A percentile compares a stretch with the other conserved stretches of the same genome.
Evolutionary conservation across 768 basidiomycete genomes (phyloP).

Genomic region (Leccinum obscurum): DNA sequence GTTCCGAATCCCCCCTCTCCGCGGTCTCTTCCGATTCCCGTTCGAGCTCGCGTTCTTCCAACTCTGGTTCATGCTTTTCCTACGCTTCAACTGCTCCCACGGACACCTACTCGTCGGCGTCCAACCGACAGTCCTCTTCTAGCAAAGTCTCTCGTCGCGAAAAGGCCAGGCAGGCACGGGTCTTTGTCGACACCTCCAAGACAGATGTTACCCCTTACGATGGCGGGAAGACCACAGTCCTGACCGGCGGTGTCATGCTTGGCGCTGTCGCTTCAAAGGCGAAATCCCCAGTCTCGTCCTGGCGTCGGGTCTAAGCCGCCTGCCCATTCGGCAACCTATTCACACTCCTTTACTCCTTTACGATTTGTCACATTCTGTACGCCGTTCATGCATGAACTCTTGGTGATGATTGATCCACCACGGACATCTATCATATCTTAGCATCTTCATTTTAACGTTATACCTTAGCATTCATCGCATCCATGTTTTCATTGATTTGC

Average conservation of each 20-base stretch:
- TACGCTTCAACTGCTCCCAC: conserved; percentile 60
- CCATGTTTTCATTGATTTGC: conserved; percentile 23
- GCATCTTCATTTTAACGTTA: conserved; percentile 34
- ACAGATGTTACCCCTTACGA: conserved; percentile 84
- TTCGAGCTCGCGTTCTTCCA: conserved; percentile 63
- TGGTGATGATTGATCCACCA: conserved; percentile 29
- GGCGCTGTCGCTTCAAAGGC: conserved; percentile 46
- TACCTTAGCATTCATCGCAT: conserved; percentile 33
- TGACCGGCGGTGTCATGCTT: conserved; percentile 88
- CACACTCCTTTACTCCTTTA: conserved; percentile 28
- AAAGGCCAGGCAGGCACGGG: conserved; percentile 63
- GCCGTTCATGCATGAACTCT: conserved; percentile 25
- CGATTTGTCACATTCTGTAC: conserved; percentile 22
- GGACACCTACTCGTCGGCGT: conserved; percentile 46
- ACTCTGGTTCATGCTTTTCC: conserved; percentile 73
- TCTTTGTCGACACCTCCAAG: conserved; percentile 73
- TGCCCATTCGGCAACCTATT: conserved; percentile 7
- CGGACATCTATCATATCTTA: conserved; percentile 33
- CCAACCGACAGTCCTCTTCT: conserved; percentile 42
- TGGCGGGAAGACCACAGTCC: conserved; percentile 84
- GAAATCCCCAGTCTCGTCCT: conserved; percentile 42
- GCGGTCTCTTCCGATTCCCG: conserved; percentile 52
- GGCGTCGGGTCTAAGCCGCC: conserved; percentile 54
- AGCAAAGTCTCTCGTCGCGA: conserved; percentile 67
- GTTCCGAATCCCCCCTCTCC: conserved; percentile 61